These are phyloP conservation scores for Diaporthe amygdali DNA, from an alignment of 2,329 filamentous ascomycete species.

Conservation along the genomic window DNA sequence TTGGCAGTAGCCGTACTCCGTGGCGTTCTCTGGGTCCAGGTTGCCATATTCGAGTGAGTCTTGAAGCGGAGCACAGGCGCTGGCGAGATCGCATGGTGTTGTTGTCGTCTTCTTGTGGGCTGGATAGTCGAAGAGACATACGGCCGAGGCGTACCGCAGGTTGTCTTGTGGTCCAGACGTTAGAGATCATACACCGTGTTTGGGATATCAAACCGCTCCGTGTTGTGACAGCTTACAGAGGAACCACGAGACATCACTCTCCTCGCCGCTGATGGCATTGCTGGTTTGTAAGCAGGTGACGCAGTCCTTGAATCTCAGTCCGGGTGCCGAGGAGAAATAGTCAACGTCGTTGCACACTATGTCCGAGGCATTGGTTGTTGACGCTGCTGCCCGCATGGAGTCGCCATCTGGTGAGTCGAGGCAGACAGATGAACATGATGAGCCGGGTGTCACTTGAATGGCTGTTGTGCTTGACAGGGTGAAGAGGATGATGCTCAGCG, in stretches of 20 bases:
- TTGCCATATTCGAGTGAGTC: conserved; percentile 41
- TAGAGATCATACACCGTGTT: conserved; percentile 19
- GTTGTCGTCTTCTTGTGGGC: conserved; percentile 34
- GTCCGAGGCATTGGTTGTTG: conserved; percentile 50
- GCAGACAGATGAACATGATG: conserved; percentile 54
- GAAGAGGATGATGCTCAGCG: conserved; percentile 21
- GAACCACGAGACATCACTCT: conserved; percentile 51
- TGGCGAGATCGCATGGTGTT: conserved; percentile 48
- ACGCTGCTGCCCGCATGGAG: conserved; percentile 37
- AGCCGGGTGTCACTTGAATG: conserved; percentile 56
- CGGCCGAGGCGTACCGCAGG: conserved; percentile 51
- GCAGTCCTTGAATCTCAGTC: conserved; percentile 54
- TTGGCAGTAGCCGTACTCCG: conserved; percentile 52
- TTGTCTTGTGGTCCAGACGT: conserved; percentile 46
- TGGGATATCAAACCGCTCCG: neutral
- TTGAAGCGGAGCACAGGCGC: conserved; percentile 47
- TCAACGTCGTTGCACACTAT: conserved; percentile 50
- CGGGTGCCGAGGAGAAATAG: conserved; percentile 41
- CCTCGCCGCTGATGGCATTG: conserved; percentile 41
- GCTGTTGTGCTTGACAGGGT: conserved; percentile 31
- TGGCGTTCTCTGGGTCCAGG: conserved; percentile 37
- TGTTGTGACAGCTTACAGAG: conserved; percentile 46
- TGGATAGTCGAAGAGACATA: conserved; percentile 49
- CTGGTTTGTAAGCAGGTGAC: conserved; percentile 53
- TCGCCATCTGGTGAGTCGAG: conserved; percentile 43